phyloP scores from a whole-genome alignment of 2,329 filamentous ascomycete genomes.

The Aspergillus sp. region DNA sequence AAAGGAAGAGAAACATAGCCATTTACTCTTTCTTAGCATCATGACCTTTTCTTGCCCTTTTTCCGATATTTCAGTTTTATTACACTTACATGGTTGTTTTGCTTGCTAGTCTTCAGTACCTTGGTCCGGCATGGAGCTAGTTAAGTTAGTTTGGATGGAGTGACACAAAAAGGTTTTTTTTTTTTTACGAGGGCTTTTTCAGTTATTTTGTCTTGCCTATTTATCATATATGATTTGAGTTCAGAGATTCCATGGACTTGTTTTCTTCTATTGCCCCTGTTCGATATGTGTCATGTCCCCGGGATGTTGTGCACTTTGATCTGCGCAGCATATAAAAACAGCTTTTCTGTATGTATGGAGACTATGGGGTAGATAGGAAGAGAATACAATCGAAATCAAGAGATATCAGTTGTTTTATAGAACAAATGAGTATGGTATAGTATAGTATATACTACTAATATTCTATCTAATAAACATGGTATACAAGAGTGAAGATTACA shows the following conservation, averaged over 20 bases:
- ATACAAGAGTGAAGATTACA: constrained; percentile 11
- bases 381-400: not conserved
- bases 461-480: constrained; percentile 10
- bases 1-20: not conserved
- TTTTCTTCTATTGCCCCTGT: constrained; percentile 9
- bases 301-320: constrained; percentile 4
- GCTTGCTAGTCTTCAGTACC: not conserved
- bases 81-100: not conserved
- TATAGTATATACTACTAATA: constrained; percentile 11
- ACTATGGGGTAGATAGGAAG: not conserved
- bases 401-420: not conserved
- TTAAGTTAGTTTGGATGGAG: constrained; percentile 1
- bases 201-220: constrained; percentile 2
- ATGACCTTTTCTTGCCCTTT: constrained; percentile 15
- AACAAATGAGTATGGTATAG: constrained; percentile 1
- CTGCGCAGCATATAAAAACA: constrained; percentile 10
- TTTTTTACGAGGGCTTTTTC: constrained; percentile 17
- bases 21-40: not conserved
- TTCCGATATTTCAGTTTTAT: constrained; percentile 11
- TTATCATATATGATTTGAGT: not conserved
- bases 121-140: constrained; percentile 15
- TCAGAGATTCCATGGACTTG: constrained; percentile 7
- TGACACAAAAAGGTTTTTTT: constrained; percentile 17
- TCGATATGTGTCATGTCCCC: constrained; percentile 17
- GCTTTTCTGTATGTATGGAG: not conserved